These are phyloP conservation scores for Corylus heterophylla DNA, from an alignment of 306 rosid species.

Conservation along the genomic window DNA sequence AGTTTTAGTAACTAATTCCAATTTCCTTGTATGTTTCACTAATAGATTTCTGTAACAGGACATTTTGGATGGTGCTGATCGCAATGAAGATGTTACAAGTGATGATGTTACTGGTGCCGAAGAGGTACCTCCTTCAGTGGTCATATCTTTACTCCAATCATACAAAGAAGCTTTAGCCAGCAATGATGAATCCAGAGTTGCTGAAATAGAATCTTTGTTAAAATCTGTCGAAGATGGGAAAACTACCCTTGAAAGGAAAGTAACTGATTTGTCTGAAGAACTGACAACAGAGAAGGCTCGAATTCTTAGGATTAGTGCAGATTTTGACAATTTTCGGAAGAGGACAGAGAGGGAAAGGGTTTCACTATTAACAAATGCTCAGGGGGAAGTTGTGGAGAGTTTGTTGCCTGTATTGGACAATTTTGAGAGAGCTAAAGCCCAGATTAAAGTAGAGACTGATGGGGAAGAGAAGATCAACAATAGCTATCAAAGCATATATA, in stretches of 20 bases:
- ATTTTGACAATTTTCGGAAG: slow-evolving; percentile 93
- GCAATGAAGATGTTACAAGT: slow-evolving; percentile 43
- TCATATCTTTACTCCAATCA: slow-evolving; percentile 51
- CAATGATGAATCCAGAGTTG: slow-evolving; percentile 62
- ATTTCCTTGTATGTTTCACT: slow-evolving; percentile 30
- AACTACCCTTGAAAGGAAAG: slow-evolving; percentile 48
- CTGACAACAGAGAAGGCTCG: slow-evolving; percentile 63
- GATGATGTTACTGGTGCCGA: slow-evolving; percentile 47
- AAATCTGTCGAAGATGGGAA: slow-evolving; percentile 77
- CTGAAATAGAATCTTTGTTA: slow-evolving; percentile 67
- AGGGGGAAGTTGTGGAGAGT: slow-evolving; percentile 90
- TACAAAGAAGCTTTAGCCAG: slow-evolving; percentile 76
- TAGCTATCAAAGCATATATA: slow-evolving; percentile 91
- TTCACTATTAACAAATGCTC: slow-evolving; percentile 81
- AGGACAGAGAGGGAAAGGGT: slow-evolving; percentile 91
- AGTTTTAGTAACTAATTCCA: slow-evolving; percentile 18
- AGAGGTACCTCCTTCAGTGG: slow-evolving; percentile 53
- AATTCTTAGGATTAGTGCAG: slow-evolving; percentile 86
- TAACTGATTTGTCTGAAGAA: slow-evolving; percentile 62
- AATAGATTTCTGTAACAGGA: slow-evolving; percentile 62
- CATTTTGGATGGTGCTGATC: slow-evolving; percentile 51
- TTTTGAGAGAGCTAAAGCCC: slow-evolving; percentile 92
- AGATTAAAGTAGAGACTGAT: slow-evolving; percentile 87
- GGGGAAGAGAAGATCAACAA: slow-evolving; percentile 87
- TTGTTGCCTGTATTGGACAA: slow-evolving; percentile 79